Evolutionary conservation across 176 grass and related monocot species (phyloP).

Genomic region (Hsuehochloa calcarea): DNA sequence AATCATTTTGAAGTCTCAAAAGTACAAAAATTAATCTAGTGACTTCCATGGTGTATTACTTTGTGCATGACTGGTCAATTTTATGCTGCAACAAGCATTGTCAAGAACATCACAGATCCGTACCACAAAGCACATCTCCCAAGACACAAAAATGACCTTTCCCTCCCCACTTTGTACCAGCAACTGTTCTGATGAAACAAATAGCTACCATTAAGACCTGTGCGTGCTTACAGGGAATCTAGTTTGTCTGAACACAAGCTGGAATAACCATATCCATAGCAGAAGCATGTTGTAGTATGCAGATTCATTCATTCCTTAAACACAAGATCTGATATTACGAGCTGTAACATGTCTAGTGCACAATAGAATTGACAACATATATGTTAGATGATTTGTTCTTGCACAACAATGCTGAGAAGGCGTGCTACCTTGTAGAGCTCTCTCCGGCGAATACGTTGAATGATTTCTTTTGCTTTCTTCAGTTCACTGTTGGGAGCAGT

Average conservation of each 20-base stretch:
- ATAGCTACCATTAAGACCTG: neutral
- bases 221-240: neutral
- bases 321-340: neutral
- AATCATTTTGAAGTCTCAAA: neutral
- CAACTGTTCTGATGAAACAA: neutral
- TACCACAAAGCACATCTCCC: neutral
- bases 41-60: neutral
- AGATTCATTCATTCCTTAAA: neutral
- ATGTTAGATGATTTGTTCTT: neutral
- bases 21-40: neutral
- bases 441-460: slow-evolving; percentile 74
- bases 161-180: neutral
- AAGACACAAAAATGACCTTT: neutral
- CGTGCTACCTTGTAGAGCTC: slow-evolving; percentile 74
- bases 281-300: neutral
- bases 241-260: neutral
- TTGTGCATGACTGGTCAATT: neutral
- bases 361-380: neutral
- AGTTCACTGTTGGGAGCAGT: slow-evolving; percentile 57
- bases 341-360: neutral
- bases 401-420: neutral
- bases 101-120: neutral
- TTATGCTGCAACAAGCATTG: neutral
- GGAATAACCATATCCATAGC: neutral
- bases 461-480: slow-evolving; percentile 75